phyloP scores from a whole-genome alignment of 305 asterid genomes.

The Nicotiana rustica region DNA sequence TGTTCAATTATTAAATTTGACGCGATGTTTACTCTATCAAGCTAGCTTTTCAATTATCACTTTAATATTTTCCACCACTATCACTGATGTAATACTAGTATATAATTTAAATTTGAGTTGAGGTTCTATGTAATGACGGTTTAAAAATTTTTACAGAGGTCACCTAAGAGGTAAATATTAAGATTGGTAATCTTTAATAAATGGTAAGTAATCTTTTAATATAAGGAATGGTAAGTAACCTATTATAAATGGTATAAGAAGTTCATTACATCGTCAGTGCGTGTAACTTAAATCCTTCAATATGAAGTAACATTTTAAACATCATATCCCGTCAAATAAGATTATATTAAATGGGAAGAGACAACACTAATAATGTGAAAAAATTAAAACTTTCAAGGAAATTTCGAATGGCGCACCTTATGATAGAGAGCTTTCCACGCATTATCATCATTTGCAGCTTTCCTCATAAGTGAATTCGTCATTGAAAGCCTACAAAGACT shows the following conservation, averaged over 20 bases:
- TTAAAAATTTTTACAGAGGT: too few species aligned
- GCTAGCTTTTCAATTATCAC: conserved; percentile 3
- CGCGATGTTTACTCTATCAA: not conserved
- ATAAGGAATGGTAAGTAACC: too few species aligned
- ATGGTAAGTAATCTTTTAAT: too few species aligned
- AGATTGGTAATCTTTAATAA: too few species aligned
- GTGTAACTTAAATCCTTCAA: too few species aligned
- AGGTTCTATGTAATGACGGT: too few species aligned
- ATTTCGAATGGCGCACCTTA: conserved; percentile 56
- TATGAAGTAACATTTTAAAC: not conserved
- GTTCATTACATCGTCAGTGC: too few species aligned
- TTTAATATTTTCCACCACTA: not conserved
- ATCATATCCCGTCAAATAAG: not conserved
- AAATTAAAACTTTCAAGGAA: not conserved
- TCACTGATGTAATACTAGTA: not conserved
- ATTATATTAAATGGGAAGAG: not conserved
- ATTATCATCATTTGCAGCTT: conserved; percentile 94
- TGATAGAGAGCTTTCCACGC: conserved; percentile 97
- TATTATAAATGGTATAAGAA: too few species aligned
- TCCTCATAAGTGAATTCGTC: conserved; percentile 95
- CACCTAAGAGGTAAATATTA: too few species aligned
- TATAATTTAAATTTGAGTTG: not conserved
- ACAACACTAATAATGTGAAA: not conserved
- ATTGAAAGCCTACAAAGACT: conserved; percentile 94
- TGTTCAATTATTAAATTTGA: conserved; percentile 1